Base-by-base conservation (phyloP, 2,329 filamentous ascomycete genomes). In the Cladosporium phlei region DNA sequence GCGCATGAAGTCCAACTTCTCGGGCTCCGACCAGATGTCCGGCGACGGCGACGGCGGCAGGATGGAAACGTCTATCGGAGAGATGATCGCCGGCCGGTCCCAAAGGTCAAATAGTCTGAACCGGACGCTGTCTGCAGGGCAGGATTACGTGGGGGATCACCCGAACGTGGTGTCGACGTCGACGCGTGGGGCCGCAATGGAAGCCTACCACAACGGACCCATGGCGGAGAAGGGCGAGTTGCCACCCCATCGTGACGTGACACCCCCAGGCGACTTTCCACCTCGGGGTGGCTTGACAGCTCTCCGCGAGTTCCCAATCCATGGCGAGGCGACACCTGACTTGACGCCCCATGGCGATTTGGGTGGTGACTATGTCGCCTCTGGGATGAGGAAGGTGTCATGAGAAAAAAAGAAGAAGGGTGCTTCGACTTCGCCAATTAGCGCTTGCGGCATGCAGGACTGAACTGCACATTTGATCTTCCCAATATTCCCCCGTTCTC, bases 221-320 rank as follows among this genome's bases (percentile, higher is more conserved):
- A 32, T 37, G 19, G 32, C 42, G 25, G 42, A 45, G 17, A 25
- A 24, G 20, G 40, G 40, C 22, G 40, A 35, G 22, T 10, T 38
- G 6, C n/a, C n/a, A n/a, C n/a, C n/a, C n/a, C n/a, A n/a, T n/a
- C n/a, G n/a, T n/a, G n/a, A n/a, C n/a, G n/a, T n/a, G n/a, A n/a
- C n/a, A n/a, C n/a, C n/a, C n/a, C n/a, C n/a, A n/a, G n/a, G n/a
- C n/a, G n/a, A n/a, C n/a, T n/a, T n/a, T n/a, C n/a, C n/a, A n/a
- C n/a, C n/a, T n/a, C n/a, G n/a, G n/a, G n/a, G n/a, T n/a, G n/a
- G n/a, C n/a, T n/a, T n/a, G n/a, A n/a, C n/a, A n/a, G n/a, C n/a
- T n/a, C n/a, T n/a, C n/a, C n/a, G n/a, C n/a, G n/a, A n/a, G n/a
- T n/a, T n/a, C n/a, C n/a, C n/a, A n/a, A n/a, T n/a, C n/a, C n/a